Percentiles rank a stretch among this genome's conserved stretches.
These are phyloP conservation scores for Cryptococcus sp. DNA, from an alignment of 1,284 basidiomycete species.

Conservation along the genomic window DNA sequence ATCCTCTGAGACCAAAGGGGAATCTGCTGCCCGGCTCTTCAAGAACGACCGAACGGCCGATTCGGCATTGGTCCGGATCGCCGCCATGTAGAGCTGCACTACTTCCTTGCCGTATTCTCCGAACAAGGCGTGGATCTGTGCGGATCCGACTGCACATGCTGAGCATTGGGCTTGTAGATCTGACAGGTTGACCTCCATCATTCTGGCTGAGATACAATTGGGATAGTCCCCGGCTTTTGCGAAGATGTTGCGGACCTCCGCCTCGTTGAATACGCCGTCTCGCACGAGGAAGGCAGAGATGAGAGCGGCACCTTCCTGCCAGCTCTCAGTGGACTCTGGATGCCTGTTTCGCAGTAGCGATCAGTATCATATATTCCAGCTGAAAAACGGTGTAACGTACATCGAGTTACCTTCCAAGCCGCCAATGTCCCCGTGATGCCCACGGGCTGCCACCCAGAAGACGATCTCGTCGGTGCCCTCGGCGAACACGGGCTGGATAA, in stretches of 20 bases:
- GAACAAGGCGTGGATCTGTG: slow-evolving; percentile 42
- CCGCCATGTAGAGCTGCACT: slow-evolving; percentile 69
- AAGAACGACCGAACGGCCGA: slow-evolving; percentile 79
- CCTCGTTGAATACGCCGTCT: slow-evolving; percentile 49
- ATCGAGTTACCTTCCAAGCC: slow-evolving; percentile 34
- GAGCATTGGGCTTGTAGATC: slow-evolving; percentile 37
- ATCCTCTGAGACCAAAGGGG: slow-evolving; percentile 59
- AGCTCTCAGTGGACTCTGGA: slow-evolving; percentile 54
- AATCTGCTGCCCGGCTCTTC: slow-evolving; percentile 65
- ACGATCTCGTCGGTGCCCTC: slow-evolving; percentile 31
- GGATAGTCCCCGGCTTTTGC: slow-evolving; percentile 57
- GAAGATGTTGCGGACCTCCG: slow-evolving; percentile 77
- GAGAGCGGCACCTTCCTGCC: slow-evolving; percentile 56
- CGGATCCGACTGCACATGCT: slow-evolving; percentile 42
- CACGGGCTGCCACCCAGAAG: slow-evolving; percentile 48
- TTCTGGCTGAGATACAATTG: slow-evolving; percentile 10
- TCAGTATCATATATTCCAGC: slow-evolving; percentile 30
- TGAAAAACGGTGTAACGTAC: too few species aligned
- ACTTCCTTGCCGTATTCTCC: slow-evolving; percentile 57
- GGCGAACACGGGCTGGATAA: slow-evolving; percentile 48
- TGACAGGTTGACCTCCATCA: slow-evolving; percentile 14
- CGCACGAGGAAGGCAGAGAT: slow-evolving; percentile 59
- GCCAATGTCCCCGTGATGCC: slow-evolving; percentile 55
- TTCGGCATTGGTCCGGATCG: slow-evolving; percentile 90
- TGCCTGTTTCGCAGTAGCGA: slow-evolving; percentile 47